These are phyloP conservation scores for Ramaria sp. DNA, from an alignment of 768 basidiomycete genomes.

Conservation along the genomic window DNA sequence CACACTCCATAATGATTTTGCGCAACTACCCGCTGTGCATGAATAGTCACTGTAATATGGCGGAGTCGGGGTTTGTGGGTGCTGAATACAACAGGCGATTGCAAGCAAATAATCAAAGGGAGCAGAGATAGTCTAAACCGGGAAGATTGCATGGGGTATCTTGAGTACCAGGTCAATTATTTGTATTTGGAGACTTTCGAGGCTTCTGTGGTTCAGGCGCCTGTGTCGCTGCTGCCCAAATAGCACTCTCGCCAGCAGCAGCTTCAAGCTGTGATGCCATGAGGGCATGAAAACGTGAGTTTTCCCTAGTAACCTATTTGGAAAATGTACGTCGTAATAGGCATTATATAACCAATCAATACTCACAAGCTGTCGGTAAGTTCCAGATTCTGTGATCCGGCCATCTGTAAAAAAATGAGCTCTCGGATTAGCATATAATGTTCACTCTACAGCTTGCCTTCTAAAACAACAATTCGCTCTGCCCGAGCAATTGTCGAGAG, in stretches of 20 bases:
- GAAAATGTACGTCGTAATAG: background rate
- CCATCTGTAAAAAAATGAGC: slow-evolving; percentile 37
- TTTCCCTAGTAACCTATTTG: slow-evolving; percentile 45
- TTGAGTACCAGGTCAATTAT: background rate
- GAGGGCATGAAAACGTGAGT: slow-evolving; percentile 74
- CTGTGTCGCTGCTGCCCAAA: slow-evolving; percentile 1
- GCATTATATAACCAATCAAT: background rate
- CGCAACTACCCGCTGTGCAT: background rate
- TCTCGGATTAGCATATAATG: background rate
- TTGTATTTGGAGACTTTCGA: background rate
- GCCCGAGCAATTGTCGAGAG: slow-evolving; percentile 85
- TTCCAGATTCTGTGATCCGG: slow-evolving; percentile 70
- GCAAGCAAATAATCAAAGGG: background rate
- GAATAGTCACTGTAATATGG: background rate
- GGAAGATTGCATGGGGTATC: background rate
- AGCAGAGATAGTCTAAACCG: background rate
- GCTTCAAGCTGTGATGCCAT: slow-evolving; percentile 85
- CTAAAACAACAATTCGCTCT: slow-evolving; percentile 82
- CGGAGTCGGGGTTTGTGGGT: background rate
- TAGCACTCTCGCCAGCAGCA: slow-evolving; percentile 16
- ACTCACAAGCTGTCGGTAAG: slow-evolving; percentile 66
- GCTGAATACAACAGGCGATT: background rate
- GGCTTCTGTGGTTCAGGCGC: background rate
- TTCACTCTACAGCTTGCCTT: slow-evolving; percentile 36
- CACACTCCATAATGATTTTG: background rate